Conservation (phyloP, 2,329 filamentous ascomycete genomes). For the Mariannaea sp. region DNA sequence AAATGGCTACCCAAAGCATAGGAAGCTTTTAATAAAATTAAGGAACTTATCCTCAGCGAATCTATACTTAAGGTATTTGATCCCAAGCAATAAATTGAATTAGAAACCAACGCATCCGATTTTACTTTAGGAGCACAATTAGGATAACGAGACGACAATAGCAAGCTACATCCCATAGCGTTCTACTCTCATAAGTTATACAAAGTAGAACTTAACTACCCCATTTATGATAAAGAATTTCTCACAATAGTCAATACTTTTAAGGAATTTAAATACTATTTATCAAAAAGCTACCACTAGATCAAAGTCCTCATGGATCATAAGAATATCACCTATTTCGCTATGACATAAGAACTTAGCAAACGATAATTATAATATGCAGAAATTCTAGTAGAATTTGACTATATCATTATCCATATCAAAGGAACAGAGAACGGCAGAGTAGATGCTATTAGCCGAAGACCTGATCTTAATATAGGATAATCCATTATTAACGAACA, state of each 20-base stretch:
- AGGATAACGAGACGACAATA: constrained; percentile 17
- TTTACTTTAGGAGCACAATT: constrained; percentile 14
- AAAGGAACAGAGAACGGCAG: too few relatives aligned
- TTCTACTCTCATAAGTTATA: constrained; percentile 30
- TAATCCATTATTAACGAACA: too few relatives aligned
- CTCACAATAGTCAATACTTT: constrained; percentile 33
- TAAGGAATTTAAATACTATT: constrained; percentile 34
- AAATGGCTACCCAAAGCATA: constrained; percentile 17
- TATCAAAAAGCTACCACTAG: constrained; percentile 20
- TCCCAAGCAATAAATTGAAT: constrained; percentile 5
- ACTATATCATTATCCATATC: background rate
- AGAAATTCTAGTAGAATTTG: background rate
- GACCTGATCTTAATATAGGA: too few relatives aligned
- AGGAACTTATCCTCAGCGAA: constrained; percentile 11
- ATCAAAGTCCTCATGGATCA: constrained; percentile 30
- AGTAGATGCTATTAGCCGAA: too few relatives aligned
- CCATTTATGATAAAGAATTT: constrained; percentile 34
- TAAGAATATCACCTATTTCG: constrained; percentile 31
- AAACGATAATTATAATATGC: constrained; percentile 22
- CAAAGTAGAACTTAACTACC: constrained; percentile 31
- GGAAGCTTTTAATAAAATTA: constrained; percentile 15
- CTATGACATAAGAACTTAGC: constrained; percentile 23
- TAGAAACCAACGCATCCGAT: constrained; percentile 22
- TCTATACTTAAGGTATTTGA: constrained; percentile 15
- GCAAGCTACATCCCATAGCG: constrained; percentile 16